A percentile compares a stretch with the other conserved stretches of the same genome.
Evolutionary conservation across 208 protist species (phyloP).

Genomic region (Leishmania martiniquensis): DNA sequence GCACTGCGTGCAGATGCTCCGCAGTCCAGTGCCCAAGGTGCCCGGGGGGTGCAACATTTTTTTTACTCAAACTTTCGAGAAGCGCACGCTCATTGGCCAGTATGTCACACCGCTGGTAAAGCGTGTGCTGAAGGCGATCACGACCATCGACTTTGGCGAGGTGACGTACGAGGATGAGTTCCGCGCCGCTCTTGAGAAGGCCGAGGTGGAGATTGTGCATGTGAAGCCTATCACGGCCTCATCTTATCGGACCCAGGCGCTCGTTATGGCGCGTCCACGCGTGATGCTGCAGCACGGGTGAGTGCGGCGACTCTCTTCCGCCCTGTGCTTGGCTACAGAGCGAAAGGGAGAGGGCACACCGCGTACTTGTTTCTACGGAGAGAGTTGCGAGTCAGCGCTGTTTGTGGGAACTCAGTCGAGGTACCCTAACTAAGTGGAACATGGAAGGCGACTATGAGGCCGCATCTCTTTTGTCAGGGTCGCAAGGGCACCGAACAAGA

Average conservation of each 20-base stretch:
- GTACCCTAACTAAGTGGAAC: not conserved
- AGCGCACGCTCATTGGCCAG: slow-evolving; percentile 51
- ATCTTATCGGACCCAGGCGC: slow-evolving; percentile 57
- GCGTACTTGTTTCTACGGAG: not conserved
- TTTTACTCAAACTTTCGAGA: slow-evolving; percentile 87
- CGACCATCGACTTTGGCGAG: slow-evolving; percentile 84
- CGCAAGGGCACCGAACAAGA: not conserved
- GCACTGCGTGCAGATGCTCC: slow-evolving; percentile 71
- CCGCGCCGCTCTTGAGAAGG: slow-evolving; percentile 39
- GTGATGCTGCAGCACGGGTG: slow-evolving; percentile 19
- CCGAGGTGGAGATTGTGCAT: slow-evolving; percentile 59
- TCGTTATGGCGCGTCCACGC: slow-evolving; percentile 66
- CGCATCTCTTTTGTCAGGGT: not conserved
- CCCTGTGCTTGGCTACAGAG: not conserved
- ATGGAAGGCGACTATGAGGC: not conserved
- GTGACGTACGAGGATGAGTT: slow-evolving; percentile 88
- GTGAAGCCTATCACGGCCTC: slow-evolving; percentile 43
- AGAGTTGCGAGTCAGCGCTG: not conserved
- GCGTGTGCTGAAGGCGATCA: slow-evolving; percentile 52
- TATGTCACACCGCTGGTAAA: slow-evolving; percentile 67
- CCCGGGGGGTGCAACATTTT: slow-evolving; percentile 59
- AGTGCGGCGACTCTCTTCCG: not conserved
- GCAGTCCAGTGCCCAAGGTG: slow-evolving; percentile 42
- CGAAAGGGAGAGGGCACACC: not conserved
- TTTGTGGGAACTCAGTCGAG: not conserved